These are phyloP conservation scores for Ophiostoma angusticollis DNA, from an alignment of 2,329 filamentous ascomycete species.

Conservation along the genomic window DNA sequence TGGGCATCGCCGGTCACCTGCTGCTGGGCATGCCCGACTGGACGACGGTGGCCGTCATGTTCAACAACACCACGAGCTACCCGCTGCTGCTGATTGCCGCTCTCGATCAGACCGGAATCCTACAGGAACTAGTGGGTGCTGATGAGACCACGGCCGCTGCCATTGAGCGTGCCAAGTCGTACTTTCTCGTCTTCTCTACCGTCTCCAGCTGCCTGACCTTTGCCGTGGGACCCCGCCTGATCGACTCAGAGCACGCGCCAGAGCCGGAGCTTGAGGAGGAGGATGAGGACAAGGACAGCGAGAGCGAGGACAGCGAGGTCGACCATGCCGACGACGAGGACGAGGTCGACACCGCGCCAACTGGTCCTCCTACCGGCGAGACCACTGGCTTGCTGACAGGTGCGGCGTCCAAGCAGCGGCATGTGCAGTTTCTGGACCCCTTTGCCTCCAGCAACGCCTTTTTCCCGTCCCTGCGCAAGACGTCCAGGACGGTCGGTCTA, in stretches of 20 bases:
- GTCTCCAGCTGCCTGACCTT: slow-evolving; percentile 52
- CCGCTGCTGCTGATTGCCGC: slow-evolving; percentile 32
- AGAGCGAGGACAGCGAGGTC: neutral
- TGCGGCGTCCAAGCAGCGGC: no score
- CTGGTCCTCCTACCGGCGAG: slow-evolving; percentile 24
- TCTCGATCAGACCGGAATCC: slow-evolving; percentile 39
- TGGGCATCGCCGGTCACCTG: slow-evolving; percentile 26
- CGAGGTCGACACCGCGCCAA: neutral
- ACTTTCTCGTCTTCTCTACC: slow-evolving; percentile 54
- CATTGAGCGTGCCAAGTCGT: slow-evolving; percentile 48
- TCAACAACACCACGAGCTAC: slow-evolving; percentile 37
- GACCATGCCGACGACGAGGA: slow-evolving; percentile 3
- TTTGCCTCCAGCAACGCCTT: slow-evolving; percentile 17
- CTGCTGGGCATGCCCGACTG: slow-evolving; percentile 31
- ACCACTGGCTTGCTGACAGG: slow-evolving; percentile 40
- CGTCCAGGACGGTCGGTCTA: neutral
- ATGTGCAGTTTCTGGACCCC: slow-evolving; percentile 10
- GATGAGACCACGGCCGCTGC: slow-evolving; percentile 28
- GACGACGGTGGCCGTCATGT: slow-evolving; percentile 32
- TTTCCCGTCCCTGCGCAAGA: slow-evolving; percentile 18
- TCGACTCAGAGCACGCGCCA: slow-evolving; percentile 32
- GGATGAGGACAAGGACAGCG: slow-evolving; percentile 16
- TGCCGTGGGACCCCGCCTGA: slow-evolving; percentile 45
- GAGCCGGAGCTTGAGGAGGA: slow-evolving; percentile 18
- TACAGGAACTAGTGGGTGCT: slow-evolving; percentile 31